These are phyloP conservation scores for Ophiocordyceps polyrhachis-furcata DNA, from an alignment of 2,329 filamentous ascomycete genomes.

Conservation along the genomic window DNA sequence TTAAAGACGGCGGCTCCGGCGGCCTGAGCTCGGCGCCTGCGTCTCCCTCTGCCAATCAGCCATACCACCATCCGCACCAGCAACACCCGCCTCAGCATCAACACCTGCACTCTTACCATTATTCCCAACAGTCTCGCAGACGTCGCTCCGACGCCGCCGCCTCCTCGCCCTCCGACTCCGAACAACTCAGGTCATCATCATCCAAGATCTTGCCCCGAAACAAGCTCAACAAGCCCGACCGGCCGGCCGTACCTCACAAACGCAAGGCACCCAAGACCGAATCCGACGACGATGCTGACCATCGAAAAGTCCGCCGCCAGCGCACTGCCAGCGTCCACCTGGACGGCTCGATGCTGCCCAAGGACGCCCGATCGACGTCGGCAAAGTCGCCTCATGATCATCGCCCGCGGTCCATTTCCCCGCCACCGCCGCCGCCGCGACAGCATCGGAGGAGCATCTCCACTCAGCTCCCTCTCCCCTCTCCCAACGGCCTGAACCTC, in stretches of 20 bases:
- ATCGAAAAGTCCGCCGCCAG: conserved; percentile 33
- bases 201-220: conserved; percentile 27
- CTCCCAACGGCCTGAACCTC: conserved; percentile 32
- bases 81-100: neutral
- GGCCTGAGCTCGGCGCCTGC: conserved; percentile 39
- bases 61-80: neutral
- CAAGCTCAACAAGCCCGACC: conserved; percentile 25
- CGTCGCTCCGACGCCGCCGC: conserved; percentile 20
- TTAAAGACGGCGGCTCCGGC: conserved; percentile 31
- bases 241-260: conserved; percentile 24
- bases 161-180: conserved; percentile 36
- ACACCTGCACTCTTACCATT: neutral
- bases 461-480: conserved; percentile 38
- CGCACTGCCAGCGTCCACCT: conserved; percentile 27
- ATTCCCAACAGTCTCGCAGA: conserved; percentile 15
- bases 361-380: conserved; percentile 14
- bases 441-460: conserved; percentile 45
- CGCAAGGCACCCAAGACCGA: conserved; percentile 33
- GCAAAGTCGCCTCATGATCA: conserved; percentile 15
- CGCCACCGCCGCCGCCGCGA: conserved; percentile 22
- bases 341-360: conserved; percentile 14
- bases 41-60: conserved; percentile 25
- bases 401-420: conserved; percentile 35
- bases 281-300: conserved; percentile 38
- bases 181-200: conserved; percentile 24